These are phyloP conservation scores for Maudiozyma barnettii DNA, from an alignment of 805 yeast genomes.

Conservation along the genomic window DNA sequence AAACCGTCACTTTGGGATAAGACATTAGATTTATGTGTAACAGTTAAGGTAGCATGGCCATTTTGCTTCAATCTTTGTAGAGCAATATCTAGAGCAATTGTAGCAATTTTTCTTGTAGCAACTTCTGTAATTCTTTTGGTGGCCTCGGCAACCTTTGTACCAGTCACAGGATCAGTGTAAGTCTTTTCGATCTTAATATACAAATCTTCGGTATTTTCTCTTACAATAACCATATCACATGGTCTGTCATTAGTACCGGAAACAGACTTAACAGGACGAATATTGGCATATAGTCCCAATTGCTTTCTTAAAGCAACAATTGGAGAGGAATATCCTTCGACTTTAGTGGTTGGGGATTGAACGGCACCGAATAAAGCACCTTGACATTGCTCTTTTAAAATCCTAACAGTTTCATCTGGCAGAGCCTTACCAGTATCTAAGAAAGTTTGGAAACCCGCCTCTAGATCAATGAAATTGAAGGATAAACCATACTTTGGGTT, in stretches of 20 bases:
- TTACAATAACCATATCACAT: constrained; percentile 94
- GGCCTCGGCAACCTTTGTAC: constrained; percentile 91
- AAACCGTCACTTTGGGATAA: constrained; percentile 87
- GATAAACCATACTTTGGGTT: constrained; percentile 66
- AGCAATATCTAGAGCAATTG: constrained; percentile 88
- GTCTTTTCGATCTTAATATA: constrained; percentile 89
- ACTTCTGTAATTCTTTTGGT: constrained; percentile 89
- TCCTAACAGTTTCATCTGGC: constrained; percentile 82
- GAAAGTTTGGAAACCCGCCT: constrained; percentile 93
- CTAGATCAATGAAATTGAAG: constrained; percentile 78
- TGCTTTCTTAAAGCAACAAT: constrained; percentile 97
- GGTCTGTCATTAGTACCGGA: constrained; percentile 68
- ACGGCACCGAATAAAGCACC: constrained; percentile 98
- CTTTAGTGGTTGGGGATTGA: constrained; percentile 87
- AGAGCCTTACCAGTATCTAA: constrained; percentile 91
- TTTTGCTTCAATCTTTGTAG: constrained; percentile 75
- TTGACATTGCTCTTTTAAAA: constrained; percentile 73
- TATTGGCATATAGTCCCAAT: constrained; percentile 90
- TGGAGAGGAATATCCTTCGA: constrained; percentile 95
- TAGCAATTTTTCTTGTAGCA: constrained; percentile 80
- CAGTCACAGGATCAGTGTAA: constrained; percentile 58
- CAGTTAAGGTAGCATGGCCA: constrained; percentile 58
- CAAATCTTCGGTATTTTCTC: constrained; percentile 97
- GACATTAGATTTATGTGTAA: constrained; percentile 94
- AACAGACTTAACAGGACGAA: constrained; percentile 94